phyloP scores from a whole-genome alignment of 2,329 filamentous ascomycete species.

The Nigrograna mackinnonii region DNA sequence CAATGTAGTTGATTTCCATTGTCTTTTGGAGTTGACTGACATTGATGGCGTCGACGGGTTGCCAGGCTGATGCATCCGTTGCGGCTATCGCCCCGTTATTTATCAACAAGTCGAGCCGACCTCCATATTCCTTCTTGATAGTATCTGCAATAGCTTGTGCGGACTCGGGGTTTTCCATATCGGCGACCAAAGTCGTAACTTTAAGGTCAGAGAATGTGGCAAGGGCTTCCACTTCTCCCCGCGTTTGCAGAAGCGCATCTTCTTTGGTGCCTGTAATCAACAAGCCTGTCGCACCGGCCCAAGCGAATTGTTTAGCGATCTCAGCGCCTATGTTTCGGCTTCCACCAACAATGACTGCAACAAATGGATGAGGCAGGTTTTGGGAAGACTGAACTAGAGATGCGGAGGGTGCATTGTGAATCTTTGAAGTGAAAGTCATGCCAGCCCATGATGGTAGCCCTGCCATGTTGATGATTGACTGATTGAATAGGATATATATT shows the following conservation, averaged over 20 bases:
- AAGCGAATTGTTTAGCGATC: slow-evolving; percentile 13
- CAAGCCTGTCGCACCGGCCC: slow-evolving; percentile 14
- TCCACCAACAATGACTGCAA: background rate
- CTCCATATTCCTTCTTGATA: slow-evolving; percentile 6
- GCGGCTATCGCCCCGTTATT: slow-evolving; percentile 31
- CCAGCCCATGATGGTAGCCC: slow-evolving; percentile 3
- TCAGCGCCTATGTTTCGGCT: slow-evolving; percentile 14
- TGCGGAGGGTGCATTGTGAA: slow-evolving; percentile 1
- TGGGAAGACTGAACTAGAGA: background rate
- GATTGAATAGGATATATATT: too few species aligned
- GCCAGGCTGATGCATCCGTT: background rate
- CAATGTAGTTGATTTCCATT: slow-evolving; percentile 2
- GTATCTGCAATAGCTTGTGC: background rate
- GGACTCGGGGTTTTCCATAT: background rate
- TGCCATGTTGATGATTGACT: slow-evolving; percentile 1
- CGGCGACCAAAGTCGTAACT: background rate
- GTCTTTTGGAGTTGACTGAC: background rate
- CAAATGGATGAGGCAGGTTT: background rate
- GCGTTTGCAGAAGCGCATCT: background rate
- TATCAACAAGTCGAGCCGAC: slow-evolving; percentile 31
- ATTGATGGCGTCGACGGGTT: background rate
- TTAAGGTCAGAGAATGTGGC: background rate
- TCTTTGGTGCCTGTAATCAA: slow-evolving; percentile 7
- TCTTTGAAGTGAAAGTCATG: slow-evolving; percentile 1
- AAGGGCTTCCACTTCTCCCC: background rate